Evolutionary conservation across 257 asterid genomes (phyloP), one percentile per base, ranked within the genome.

Genomic region (Verbascum thapsus): DNA sequence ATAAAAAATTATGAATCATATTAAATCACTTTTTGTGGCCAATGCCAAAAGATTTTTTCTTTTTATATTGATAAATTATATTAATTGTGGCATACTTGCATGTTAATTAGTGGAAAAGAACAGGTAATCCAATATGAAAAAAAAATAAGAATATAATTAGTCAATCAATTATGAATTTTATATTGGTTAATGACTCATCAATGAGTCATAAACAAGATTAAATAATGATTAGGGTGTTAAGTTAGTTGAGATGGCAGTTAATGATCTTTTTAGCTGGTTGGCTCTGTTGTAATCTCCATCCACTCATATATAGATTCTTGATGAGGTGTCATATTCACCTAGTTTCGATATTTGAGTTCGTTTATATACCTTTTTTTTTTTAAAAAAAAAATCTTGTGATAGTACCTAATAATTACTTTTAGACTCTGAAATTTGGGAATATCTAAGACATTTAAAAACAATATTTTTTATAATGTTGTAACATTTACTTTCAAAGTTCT

Each of bases 141-240:
- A 34, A 44, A 23, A n/a, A n/a, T n/a, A n/a, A 66, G 26, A 67
- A 75, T 64, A 43, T 6, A 70, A 61, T 38, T 26, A 52, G 35
- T 53, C 56, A 58, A 69, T 63, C 55, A 55, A 40, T 41, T 44
- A 23, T 48, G 49, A 44, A 37, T 67, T 64, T 75, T 48, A 52
- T 57, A 67, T 75, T 80, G 76, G 81, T 58, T 73, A 20, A 51
- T 73, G 85, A 73, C 61, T 83, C 86, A 80, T 15, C 61, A 48
- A 44, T 63, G 60, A 68, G 76, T 70, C 56, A 64, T 6, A 3
- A 34, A 56, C 34, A 37, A 56, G 20, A 59, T 70, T 69, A 44
- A 17, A 2, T 35, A 53, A 71, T 62, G 17, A 61, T 68, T 30
- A 49, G 23, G 48, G 57, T 58, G 76, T 64, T 71, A 67, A 53